These are phyloP conservation scores for Leccinum pachyderme DNA, from an alignment of 1,284 basidiomycete genomes.

Conservation along the genomic window DNA sequence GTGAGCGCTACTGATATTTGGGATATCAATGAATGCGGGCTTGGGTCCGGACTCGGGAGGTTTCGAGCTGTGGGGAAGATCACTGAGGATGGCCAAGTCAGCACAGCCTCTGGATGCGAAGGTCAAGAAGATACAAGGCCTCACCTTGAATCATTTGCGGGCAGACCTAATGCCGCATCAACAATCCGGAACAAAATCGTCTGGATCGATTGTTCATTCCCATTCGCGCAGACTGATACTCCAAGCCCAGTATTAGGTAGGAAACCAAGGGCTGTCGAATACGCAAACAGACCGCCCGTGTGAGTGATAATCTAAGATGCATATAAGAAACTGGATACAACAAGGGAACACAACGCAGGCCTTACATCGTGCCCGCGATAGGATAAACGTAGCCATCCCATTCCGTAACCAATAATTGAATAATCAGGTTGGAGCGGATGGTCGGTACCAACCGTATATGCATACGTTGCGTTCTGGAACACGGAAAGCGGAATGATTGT, in stretches of 20 bases:
- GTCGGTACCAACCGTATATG: neutral
- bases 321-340: neutral
- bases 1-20: neutral
- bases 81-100: neutral
- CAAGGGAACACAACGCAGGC: neutral
- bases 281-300: neutral
- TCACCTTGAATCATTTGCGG: neutral
- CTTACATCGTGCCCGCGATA: neutral
- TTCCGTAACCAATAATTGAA: neutral
- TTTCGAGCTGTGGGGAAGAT: neutral
- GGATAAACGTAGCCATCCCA: neutral
- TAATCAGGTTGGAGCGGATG: neutral
- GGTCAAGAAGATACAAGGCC: neutral
- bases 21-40: neutral
- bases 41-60: neutral
- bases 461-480: neutral
- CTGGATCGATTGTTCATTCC: neutral
- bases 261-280: neutral
- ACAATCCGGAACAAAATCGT: neutral
- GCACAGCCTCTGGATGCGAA: no score
- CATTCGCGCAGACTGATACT: neutral
- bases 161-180: neutral
- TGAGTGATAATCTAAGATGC: neutral
- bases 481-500: neutral
- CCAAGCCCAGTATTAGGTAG: neutral